Conservation (phyloP, 257 asterid species). For the Lycium barbarum region DNA sequence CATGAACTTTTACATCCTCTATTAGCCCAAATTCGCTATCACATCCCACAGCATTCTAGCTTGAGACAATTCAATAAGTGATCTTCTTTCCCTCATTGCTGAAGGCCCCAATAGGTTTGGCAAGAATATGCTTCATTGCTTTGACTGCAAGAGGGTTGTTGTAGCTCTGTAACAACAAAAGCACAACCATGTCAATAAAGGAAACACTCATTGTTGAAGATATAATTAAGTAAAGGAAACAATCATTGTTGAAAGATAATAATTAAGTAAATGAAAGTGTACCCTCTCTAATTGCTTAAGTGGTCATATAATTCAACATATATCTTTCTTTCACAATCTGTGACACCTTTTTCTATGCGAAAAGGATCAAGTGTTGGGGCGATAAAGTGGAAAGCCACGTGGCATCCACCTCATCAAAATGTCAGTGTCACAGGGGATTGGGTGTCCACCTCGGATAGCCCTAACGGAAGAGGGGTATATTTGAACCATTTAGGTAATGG, state of each 20-base stretch:
- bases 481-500: too few species aligned
- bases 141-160: constrained; percentile 70
- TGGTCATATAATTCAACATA: neutral
- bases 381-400: too few species aligned
- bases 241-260: neutral
- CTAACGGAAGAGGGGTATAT: too few species aligned
- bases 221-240: neutral
- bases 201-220: neutral
- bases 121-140: constrained; percentile 67
- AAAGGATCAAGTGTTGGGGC: too few species aligned
- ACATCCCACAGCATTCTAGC: constrained; percentile 30
- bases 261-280: neutral
- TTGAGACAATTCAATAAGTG: constrained; percentile 32
- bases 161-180: constrained; percentile 56
- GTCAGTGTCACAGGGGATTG: too few species aligned
- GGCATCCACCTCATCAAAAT: too few species aligned
- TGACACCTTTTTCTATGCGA: neutral
- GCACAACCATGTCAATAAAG: neutral
- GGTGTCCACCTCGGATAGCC: too few species aligned
- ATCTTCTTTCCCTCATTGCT: constrained; percentile 46
- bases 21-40: neutral
- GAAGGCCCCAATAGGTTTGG: constrained; percentile 53
- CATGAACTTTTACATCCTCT: constrained; percentile 11
- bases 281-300: too few species aligned
- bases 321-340: neutral